Evolutionary conservation across 176 grass and related monocot species (phyloP).

Genomic region (Elymus sibiricus): DNA sequence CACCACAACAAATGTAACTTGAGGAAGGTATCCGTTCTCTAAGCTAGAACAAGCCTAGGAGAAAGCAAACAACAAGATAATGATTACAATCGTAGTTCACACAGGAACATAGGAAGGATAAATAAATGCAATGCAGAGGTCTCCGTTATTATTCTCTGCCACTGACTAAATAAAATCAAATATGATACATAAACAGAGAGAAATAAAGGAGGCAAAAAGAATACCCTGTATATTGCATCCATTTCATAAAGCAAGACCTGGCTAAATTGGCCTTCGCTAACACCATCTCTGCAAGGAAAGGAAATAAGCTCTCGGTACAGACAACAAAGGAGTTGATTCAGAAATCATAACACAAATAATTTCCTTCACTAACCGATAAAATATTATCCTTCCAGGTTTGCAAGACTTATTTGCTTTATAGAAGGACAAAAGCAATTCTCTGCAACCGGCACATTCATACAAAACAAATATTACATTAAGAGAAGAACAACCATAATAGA

Average conservation of each 20-base stretch:
- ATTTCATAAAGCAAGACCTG: slow-evolving; percentile 80
- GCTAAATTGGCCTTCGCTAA: slow-evolving; percentile 81
- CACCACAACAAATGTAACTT: slow-evolving; percentile 75
- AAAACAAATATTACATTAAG: not conserved
- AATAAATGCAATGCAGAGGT: not conserved
- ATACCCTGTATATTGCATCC: slow-evolving; percentile 74
- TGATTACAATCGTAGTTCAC: too few relatives aligned
- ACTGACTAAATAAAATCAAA: too few relatives aligned
- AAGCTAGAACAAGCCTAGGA: slow-evolving; percentile 69
- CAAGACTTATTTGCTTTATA: slow-evolving; percentile 16
- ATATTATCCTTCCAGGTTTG: slow-evolving; percentile 74
- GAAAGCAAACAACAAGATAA: not conserved
- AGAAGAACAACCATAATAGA: not conserved
- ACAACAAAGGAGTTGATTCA: not conserved
- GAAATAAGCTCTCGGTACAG: not conserved
- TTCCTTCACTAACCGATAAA: slow-evolving; percentile 51
- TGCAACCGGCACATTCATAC: slow-evolving; percentile 5
- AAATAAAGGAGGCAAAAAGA: slow-evolving; percentile 6
- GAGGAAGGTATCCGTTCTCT: slow-evolving; percentile 47
- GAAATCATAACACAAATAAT: not conserved
- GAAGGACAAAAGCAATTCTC: slow-evolving; percentile 68
- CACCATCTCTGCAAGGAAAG: slow-evolving; percentile 67
- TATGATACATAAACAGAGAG: not conserved
- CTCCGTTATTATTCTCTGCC: too few relatives aligned
- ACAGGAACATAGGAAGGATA: too few relatives aligned